Evolutionary conservation across 495 filamentous ascomycete genomes (phyloP).

Genomic region (Cercophora scortea): DNA sequence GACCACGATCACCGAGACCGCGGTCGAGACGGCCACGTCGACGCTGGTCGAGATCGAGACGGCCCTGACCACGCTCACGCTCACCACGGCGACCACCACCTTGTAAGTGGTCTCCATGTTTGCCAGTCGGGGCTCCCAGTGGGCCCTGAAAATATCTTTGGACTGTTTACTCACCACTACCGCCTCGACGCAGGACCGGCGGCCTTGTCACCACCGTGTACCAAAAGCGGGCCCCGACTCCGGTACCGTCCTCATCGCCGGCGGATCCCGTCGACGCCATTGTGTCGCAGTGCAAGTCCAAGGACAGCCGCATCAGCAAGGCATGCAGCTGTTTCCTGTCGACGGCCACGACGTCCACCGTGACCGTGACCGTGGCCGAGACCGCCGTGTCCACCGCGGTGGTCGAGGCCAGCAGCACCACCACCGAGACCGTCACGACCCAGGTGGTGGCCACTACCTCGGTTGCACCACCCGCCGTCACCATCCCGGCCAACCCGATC

Average conservation of each 20-base stretch:
- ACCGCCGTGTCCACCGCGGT: conserved; percentile 4
- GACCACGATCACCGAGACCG: conserved; percentile 11
- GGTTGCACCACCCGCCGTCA: conserved; percentile 1
- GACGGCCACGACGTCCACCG: conserved; percentile 8
- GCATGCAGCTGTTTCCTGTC: conserved; percentile 17
- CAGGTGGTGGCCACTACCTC: conserved; percentile 5
- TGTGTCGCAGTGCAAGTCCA: conserved; percentile 5
- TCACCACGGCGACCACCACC: conserved; percentile 9
- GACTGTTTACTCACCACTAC: neutral
- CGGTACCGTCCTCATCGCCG: neutral
- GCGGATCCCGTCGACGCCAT: conserved; percentile 3
- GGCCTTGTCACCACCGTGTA: conserved; percentile 5
- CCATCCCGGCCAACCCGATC: conserved; percentile 7
- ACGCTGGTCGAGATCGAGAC: conserved; percentile 9
- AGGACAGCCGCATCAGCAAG: conserved; percentile 10
- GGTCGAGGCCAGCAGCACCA: conserved; percentile 7
- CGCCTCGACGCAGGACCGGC: neutral
- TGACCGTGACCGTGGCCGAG: conserved; percentile 9
- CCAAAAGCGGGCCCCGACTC: conserved; percentile 1
- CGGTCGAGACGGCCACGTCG: conserved; percentile 2
- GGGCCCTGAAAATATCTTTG: too few species aligned
- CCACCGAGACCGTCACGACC: conserved; percentile 4
- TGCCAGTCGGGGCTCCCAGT: neutral
- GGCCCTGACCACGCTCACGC: conserved; percentile 1
- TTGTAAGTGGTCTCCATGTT: neutral